Percentiles rank a stretch among this genome's conserved stretches.
phyloP scores from a whole-genome alignment of 768 basidiomycete genomes.

The Chalciporus piperatus region DNA sequence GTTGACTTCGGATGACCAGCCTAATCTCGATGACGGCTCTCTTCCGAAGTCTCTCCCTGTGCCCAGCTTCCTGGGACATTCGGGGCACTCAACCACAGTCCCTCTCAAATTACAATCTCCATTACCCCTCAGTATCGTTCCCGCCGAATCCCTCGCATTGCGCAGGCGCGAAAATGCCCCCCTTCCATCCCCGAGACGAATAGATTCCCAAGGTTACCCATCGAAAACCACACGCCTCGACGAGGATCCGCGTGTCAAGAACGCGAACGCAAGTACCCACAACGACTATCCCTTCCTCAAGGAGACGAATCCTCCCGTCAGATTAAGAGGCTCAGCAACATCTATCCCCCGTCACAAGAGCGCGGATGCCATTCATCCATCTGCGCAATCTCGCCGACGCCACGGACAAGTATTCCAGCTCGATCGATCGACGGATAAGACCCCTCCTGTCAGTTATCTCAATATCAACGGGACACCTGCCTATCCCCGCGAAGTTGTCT shows the following conservation, averaged over 20 bases:
- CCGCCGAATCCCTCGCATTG: conserved; percentile 18
- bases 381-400: conserved; percentile 14
- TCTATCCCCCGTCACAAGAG: conserved; percentile 10
- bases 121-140: conserved; percentile 15
- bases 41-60: neutral
- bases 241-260: neutral
- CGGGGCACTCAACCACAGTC: conserved; percentile 7
- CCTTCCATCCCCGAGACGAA: neutral
- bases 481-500: conserved; percentile 20
- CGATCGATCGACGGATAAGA: neutral
- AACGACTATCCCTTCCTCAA: neutral
- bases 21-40: neutral
- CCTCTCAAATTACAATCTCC: neutral
- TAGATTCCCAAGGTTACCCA: neutral
- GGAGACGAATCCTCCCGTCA: neutral
- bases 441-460: neutral
- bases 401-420: conserved; percentile 28
- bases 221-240: neutral
- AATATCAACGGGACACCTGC: conserved; percentile 12
- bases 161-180: conserved; percentile 6
- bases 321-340: neutral
- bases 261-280: neutral
- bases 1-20: conserved; percentile 17
- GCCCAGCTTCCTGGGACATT: neutral
- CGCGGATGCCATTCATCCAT: conserved; percentile 4